Conservation (phyloP, 257 asterid species). For the Solanum appendiculatum region DNA sequence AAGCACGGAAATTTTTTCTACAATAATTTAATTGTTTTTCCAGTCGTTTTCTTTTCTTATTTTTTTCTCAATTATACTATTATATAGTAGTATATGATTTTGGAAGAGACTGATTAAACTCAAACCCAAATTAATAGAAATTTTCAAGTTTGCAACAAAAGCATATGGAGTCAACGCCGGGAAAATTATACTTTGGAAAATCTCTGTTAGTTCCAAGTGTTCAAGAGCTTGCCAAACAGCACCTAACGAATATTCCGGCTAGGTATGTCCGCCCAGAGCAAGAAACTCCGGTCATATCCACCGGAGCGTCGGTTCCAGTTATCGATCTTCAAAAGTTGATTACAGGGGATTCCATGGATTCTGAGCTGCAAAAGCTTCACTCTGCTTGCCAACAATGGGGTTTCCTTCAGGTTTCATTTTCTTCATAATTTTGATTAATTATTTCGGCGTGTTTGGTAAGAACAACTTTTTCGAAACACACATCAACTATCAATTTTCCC, state of each 20-base stretch:
- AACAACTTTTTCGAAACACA: too few species aligned
- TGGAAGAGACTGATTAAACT: background rate
- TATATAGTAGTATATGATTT: too few species aligned
- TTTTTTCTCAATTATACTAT: too few species aligned
- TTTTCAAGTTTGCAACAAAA: background rate
- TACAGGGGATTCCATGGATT: conserved; percentile 2
- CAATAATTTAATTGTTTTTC: too few species aligned
- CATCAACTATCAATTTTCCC: too few species aligned
- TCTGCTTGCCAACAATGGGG: conserved; percentile 62
- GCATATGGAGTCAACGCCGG: background rate
- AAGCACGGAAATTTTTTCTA: too few species aligned
- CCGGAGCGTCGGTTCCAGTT: conserved; percentile 9
- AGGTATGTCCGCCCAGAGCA: conserved; percentile 20
- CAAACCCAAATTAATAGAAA: background rate
- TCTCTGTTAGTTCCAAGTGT: conserved; percentile 45
- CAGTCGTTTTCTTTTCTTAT: too few species aligned
- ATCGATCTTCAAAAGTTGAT: conserved; percentile 26
- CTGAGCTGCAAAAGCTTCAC: conserved; percentile 33
- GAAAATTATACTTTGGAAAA: conserved; percentile 22
- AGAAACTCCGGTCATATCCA: conserved; percentile 3
- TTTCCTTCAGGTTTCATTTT: conserved; percentile 35
- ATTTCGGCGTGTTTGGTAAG: too few species aligned
- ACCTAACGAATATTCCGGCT: conserved; percentile 19
- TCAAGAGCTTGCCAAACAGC: conserved; percentile 33
- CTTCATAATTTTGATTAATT: background rate